Conservation (phyloP, 495 filamentous ascomycete species). For the Elasticomyces elasticus region DNA sequence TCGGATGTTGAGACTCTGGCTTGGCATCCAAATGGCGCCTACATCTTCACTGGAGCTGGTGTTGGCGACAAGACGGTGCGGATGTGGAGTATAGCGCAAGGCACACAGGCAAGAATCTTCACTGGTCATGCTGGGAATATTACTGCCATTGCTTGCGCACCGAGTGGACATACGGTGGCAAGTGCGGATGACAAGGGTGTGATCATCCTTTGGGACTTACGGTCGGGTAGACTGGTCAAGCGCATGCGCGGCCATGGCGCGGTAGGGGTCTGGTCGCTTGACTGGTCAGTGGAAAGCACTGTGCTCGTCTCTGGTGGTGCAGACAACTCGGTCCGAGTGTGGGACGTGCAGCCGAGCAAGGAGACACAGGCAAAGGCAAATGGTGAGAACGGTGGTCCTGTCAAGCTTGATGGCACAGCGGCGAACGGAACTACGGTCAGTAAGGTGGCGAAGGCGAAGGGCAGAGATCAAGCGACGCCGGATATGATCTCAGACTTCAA, state of each 20-base stretch:
- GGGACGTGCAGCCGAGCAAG: slow-evolving; percentile 49
- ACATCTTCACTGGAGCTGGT: slow-evolving; percentile 75
- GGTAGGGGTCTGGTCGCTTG: slow-evolving; percentile 85
- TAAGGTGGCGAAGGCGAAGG: slow-evolving; percentile 69
- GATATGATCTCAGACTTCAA: slow-evolving; percentile 90
- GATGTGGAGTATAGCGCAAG: slow-evolving; percentile 90
- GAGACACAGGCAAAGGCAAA: slow-evolving; percentile 43
- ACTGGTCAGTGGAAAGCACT: slow-evolving; percentile 80
- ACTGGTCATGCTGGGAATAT: slow-evolving; percentile 80
- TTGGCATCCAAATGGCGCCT: slow-evolving; percentile 88
- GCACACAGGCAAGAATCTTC: slow-evolving; percentile 80
- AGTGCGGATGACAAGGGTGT: slow-evolving; percentile 75
- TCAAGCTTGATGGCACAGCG: slow-evolving; percentile 31
- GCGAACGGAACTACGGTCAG: slow-evolving; percentile 21
- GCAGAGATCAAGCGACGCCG: slow-evolving; percentile 48
- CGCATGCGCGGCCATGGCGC: slow-evolving; percentile 88
- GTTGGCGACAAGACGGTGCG: slow-evolving; percentile 74
- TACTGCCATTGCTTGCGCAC: slow-evolving; percentile 71
- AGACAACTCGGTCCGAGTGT: slow-evolving; percentile 86
- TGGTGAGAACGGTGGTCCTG: slow-evolving; percentile 43
- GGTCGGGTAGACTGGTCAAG: slow-evolving; percentile 71
- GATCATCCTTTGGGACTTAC: slow-evolving; percentile 89
- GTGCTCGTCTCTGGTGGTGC: slow-evolving; percentile 80
- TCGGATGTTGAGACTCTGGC: slow-evolving; percentile 72
- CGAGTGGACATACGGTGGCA: slow-evolving; percentile 77